A percentile compares a stretch with the other conserved stretches of the same genome.
phyloP scores from a whole-genome alignment of 2,329 filamentous ascomycete genomes.

The Aureobasidium sp. region DNA sequence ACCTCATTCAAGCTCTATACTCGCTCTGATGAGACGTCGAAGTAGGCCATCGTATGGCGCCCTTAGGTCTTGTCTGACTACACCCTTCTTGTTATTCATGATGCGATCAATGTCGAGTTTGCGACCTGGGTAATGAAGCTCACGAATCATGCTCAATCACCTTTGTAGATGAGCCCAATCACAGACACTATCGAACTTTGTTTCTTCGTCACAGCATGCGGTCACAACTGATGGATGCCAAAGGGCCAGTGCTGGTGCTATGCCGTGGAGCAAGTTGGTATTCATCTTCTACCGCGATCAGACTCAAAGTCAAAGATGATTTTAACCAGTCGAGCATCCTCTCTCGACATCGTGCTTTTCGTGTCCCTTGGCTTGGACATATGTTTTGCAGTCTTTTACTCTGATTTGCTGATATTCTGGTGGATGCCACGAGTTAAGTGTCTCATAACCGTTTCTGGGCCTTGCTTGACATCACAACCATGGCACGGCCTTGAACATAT shows the following conservation, averaged over 20 bases:
- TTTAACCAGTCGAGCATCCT: background rate
- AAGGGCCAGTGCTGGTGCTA: no score
- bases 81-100: background rate
- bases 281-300: no score
- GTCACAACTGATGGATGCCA: background rate
- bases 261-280: no score
- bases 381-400: background rate
- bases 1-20: background rate
- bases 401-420: background rate
- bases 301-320: background rate
- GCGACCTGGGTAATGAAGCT: no score
- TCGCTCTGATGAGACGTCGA: background rate
- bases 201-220: background rate
- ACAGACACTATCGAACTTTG: background rate
- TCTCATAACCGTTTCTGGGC: background rate
- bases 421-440: background rate
- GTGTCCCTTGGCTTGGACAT: background rate
- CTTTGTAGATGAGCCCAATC: background rate
- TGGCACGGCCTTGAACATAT: background rate
- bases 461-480: background rate
- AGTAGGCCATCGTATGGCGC: background rate
- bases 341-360: background rate
- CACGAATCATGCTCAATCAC: background rate
- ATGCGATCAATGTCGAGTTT: no score
- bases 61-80: background rate